Evolutionary conservation across 148 eudicot species (phyloP), one percentile per base, ranked within the genome.

Genomic region (Talinum fruticosum): DNA sequence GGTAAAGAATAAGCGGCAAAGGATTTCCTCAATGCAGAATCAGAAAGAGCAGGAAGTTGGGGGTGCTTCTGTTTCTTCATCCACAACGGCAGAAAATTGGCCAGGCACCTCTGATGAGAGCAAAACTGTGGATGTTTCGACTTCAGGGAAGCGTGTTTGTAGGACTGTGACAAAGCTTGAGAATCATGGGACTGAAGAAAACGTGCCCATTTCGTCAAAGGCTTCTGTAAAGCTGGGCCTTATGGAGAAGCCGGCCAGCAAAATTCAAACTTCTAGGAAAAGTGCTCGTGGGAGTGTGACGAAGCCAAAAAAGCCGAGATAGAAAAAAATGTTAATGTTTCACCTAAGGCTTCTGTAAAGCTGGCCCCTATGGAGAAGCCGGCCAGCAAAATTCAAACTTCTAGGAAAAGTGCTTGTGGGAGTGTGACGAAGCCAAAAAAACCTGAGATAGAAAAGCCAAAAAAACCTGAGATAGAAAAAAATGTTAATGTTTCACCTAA

Each of bases 1-100:
- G 33, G 62, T 24, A 38, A 75, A 70, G 64, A 72, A 73, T 28
- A 76, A 81, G 72, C 59, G 36, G 37, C 54, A 19, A 59, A 47
- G 10, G 68, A 29, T n/a, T n/a, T 4, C 75, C 29, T 30, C 33
- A 44, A 12, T 5, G 15, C 36, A 64, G 29, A 68, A 35, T 64
- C 72, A 59, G 66, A 8, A 18, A 14, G 19, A 67, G 54, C 49
- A 74, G 68, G 74, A 51, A 68, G 21, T 41, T 75, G 36, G 8
- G 45, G 54, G 26, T 37, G 18, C 2, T 41, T 71, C 30, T 71
- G 14, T 73, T 73, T 73, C 75, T 53, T 28, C 38, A 33, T 73
- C 65, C 75, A 49, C 28, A 28, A 53, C 29, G 32, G 18, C 45
- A 13, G 34, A 19, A 49, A 37, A 73, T 18, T 26, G 18, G 5